A percentile compares a stretch with the other conserved stretches of the same genome.
Conservation (phyloP, 2,329 filamentous ascomycete genomes). For the Alternaria gaisen region DNA sequence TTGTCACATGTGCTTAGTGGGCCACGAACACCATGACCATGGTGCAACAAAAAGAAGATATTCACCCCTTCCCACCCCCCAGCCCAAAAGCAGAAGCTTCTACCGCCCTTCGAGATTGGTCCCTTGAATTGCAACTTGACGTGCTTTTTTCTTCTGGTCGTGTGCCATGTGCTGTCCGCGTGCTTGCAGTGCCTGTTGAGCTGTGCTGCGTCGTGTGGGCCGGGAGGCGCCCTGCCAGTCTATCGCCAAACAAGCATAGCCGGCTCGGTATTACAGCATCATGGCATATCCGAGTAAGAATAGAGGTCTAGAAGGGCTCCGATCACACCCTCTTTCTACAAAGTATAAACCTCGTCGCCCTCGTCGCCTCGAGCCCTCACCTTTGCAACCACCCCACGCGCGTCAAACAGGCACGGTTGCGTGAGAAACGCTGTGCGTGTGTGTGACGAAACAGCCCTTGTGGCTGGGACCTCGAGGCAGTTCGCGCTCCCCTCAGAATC, state of each 20-base stretch:
- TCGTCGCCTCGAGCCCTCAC: background rate
- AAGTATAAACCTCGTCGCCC: background rate
- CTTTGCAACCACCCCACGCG: background rate
- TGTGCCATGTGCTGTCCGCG: conserved; percentile 2
- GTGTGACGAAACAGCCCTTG: conserved; percentile 9
- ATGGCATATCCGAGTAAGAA: conserved; percentile 3
- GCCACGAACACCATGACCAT: conserved; percentile 10
- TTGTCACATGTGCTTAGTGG: background rate
- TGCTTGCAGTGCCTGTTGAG: conserved; percentile 21
- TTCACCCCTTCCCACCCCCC: conserved; percentile 1
- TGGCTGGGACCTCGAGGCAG: background rate
- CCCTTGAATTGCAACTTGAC: background rate
- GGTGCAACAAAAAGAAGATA: conserved; percentile 10
- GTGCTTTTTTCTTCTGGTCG: conserved; percentile 4
- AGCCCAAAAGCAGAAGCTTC: conserved; percentile 1
- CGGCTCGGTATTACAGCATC: conserved; percentile 26
- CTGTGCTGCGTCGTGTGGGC: conserved; percentile 13
- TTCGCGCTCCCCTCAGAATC: background rate
- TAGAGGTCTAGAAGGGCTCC: conserved; percentile 5
- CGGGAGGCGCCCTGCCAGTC: conserved; percentile 17
- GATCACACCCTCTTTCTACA: background rate
- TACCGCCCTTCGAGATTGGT: background rate
- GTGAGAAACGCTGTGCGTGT: conserved; percentile 10
- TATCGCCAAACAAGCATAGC: conserved; percentile 20
- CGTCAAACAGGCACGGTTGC: conserved; percentile 13